Base-by-base conservation (phyloP, 2,329 filamentous ascomycete genomes). In the Aspergillus alliaceus region DNA sequence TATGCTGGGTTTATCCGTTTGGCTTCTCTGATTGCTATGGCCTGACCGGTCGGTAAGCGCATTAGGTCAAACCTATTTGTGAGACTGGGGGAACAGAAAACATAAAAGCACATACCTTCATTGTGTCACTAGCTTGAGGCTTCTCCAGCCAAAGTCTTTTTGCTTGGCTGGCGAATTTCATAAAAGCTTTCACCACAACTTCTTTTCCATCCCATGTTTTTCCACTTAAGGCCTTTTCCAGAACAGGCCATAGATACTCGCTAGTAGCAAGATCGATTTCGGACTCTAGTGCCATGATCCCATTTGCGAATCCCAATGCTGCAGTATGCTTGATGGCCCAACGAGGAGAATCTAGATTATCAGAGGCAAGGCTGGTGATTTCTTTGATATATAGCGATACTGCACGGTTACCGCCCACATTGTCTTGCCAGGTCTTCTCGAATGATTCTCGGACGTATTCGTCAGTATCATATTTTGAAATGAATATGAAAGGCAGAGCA, bases 161-260 rank as follows among this genome's bases (percentile, higher is more conserved):
- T 0, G 84, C 84, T 60, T 87, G 85, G 66, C 85, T 82, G 0
- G 90, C 86, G 66, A 98, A 95, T 57, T 86, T 84, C 4, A 91
- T 88, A 72, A 95, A 91, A 6, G 90, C 88, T 42, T 86, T 82
- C 2, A 98, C 80, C 31, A 99, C 84, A 64, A 86, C 87, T 75
- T 97, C 92, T 71, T 99, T 99, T 22, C 91, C 91, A 0, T 89
- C 84, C 81, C 96, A 99, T 0, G 93, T 96, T 80, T 97, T 98
- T 12, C 96, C 86, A 2, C 86, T 84, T 39, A 98, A 77, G 1
- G 90, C 86, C 68, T 89, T 91, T 62, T 97, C 91, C 48, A 96
- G 81, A 1, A 88, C 84, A 0, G 90, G 90, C 93, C 93, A 99
- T 22, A 97, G 79, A 15, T 78, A 77, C 63, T 82, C 79, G 18